A percentile compares a stretch with the other conserved stretches of the same genome.
Conservation (phyloP, 441 rosid species). For the Euphorbia schlechtendalii region DNA sequence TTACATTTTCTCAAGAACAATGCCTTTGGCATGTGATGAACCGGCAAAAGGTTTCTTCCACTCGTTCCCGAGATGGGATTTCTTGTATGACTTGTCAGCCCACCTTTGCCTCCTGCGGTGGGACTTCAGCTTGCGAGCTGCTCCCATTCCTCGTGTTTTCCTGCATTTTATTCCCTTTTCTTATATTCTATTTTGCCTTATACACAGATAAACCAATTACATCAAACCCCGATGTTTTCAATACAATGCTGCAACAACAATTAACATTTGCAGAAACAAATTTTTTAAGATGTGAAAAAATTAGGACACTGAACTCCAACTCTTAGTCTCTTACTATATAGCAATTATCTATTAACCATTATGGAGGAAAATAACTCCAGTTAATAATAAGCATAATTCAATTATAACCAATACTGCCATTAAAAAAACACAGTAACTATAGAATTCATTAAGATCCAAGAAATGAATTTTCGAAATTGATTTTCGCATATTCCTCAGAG, state of each 20-base stretch:
- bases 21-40: conserved; percentile 65
- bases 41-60: conserved; percentile 73
- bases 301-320: no score
- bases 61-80: conserved; percentile 56
- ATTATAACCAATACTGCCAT: not conserved
- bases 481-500: not conserved
- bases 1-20: conserved; percentile 66
- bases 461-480: not conserved
- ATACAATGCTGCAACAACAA: no score
- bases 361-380: no score
- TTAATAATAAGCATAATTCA: no score
- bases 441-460: not conserved
- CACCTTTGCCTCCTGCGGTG: conserved; percentile 54
- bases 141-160: conserved; percentile 63
- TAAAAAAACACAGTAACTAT: not conserved
- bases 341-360: no score
- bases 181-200: no score
- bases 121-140: conserved; percentile 54
- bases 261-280: no score
- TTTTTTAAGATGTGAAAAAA: no score
- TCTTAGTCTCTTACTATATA: no score
- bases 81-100: conserved; percentile 62
- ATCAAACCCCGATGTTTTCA: no score
- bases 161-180: no score
- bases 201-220: no score